phyloP scores from a whole-genome alignment of 1,284 basidiomycete species.

The Bothia castanella region DNA sequence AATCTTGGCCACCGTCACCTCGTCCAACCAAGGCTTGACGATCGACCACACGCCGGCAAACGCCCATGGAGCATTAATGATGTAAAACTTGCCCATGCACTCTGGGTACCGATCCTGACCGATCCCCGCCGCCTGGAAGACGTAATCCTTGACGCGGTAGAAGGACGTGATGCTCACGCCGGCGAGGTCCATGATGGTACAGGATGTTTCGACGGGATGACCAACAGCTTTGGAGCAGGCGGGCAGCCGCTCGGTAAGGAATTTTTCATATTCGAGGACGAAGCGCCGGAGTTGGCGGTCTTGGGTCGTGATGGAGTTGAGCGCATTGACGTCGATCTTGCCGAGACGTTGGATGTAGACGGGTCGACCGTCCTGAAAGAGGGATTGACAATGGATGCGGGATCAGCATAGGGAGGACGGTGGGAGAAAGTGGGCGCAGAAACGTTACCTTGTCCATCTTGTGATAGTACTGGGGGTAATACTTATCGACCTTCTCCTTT shows the following conservation, averaged over 20 bases:
- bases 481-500: constrained; percentile 80
- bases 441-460: constrained; percentile 82
- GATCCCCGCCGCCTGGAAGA: constrained; percentile 74
- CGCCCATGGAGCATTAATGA: constrained; percentile 92
- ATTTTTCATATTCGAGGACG: constrained; percentile 93
- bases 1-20: constrained; percentile 92
- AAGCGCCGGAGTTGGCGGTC: constrained; percentile 90
- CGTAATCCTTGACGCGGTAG: constrained; percentile 91
- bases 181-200: constrained; percentile 94
- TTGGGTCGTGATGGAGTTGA: constrained; percentile 78
- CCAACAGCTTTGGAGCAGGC: constrained; percentile 74
- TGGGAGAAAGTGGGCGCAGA: too few relatives aligned
- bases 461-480: constrained; percentile 96
- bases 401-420: not conserved
- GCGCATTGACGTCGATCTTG: constrained; percentile 80
- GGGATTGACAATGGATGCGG: not conserved
- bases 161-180: constrained; percentile 82
- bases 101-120: constrained; percentile 93
- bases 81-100: constrained; percentile 95
- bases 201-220: constrained; percentile 94
- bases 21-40: constrained; percentile 94
- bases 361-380: constrained; percentile 82
- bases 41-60: constrained; percentile 88
- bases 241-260: constrained; percentile 75
- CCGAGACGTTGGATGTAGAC: constrained; percentile 95